These are phyloP conservation scores for Striga asiatica DNA, from an alignment of 257 asterid genomes.

Conservation along the genomic window DNA sequence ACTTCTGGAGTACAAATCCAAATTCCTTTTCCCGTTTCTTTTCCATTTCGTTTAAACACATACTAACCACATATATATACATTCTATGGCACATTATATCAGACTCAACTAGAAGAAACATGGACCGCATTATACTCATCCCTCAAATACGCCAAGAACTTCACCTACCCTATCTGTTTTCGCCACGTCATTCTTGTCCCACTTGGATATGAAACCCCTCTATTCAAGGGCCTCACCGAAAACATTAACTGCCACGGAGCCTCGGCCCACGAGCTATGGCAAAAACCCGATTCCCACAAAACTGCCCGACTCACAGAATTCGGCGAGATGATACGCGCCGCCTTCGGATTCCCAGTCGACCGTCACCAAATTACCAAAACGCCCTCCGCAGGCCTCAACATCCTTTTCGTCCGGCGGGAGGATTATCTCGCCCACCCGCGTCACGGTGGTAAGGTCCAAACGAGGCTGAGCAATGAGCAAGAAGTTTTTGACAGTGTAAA, in stretches of 20 bases:
- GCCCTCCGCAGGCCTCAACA: constrained; percentile 28
- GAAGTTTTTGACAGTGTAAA: constrained; percentile 54
- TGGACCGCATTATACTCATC: constrained; percentile 84
- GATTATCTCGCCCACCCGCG: constrained; percentile 95
- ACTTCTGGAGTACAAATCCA: too few species aligned
- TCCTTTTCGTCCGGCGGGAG: constrained; percentile 89
- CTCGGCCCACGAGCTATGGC: constrained; percentile 56
- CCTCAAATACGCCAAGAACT: constrained; percentile 73
- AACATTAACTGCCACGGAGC: constrained; percentile 58
- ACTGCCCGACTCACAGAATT: constrained; percentile 88
- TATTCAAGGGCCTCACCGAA: constrained; percentile 70
- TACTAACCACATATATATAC: background rate
- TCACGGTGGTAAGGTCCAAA: constrained; percentile 76
- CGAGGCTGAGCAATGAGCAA: constrained; percentile 80
- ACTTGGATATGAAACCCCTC: constrained; percentile 84
- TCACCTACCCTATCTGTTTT: constrained; percentile 59
- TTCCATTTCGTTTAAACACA: too few species aligned
- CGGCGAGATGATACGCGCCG: constrained; percentile 90
- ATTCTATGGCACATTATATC: constrained; percentile 14
- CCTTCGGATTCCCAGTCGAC: constrained; percentile 64
- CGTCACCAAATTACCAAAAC: constrained; percentile 27
- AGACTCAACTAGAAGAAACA: constrained; percentile 88
- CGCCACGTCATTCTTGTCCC: constrained; percentile 86
- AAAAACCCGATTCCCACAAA: constrained; percentile 44
- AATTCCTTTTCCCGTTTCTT: too few species aligned